Evolutionary conservation across 257 asterid genomes (phyloP).

Genomic region (Leptodermis oblonga): DNA sequence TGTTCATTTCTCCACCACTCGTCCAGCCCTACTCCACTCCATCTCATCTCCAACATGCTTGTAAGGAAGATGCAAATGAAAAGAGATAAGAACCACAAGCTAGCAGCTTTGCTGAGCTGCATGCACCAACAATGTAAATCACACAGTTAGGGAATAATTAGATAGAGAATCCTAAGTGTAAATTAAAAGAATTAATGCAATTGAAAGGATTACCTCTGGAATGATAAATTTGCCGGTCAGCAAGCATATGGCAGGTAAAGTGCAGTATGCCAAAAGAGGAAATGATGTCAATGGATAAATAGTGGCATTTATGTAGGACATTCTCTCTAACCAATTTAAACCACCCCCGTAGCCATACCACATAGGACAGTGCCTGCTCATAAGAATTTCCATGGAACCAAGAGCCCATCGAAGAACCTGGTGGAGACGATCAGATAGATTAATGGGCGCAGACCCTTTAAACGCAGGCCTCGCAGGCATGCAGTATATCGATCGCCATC

Average conservation of each 20-base stretch:
- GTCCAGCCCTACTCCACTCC: slow-evolving; percentile 34
- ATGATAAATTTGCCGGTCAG: slow-evolving; percentile 28
- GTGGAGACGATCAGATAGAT: slow-evolving; percentile 90
- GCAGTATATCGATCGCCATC: slow-evolving; percentile 95
- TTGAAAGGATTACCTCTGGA: slow-evolving; percentile 33
- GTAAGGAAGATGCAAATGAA: slow-evolving; percentile 34
- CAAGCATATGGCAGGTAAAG: slow-evolving; percentile 33
- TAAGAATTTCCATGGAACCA: slow-evolving; percentile 86
- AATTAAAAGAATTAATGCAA: too few species aligned
- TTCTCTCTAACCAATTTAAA: slow-evolving; percentile 28
- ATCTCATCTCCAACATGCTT: slow-evolving; percentile 33
- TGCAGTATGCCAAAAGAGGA: slow-evolving; percentile 27
- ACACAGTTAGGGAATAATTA: too few species aligned
- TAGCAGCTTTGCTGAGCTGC: slow-evolving; percentile 28
- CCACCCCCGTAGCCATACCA: slow-evolving; percentile 98
- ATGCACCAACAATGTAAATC: neutral
- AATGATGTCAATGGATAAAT: slow-evolving; percentile 31
- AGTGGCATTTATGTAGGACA: slow-evolving; percentile 28
- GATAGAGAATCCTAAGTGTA: too few species aligned
- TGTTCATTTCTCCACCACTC: slow-evolving; percentile 46
- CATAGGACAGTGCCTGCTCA: slow-evolving; percentile 88
- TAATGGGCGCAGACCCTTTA: slow-evolving; percentile 87
- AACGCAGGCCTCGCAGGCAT: slow-evolving; percentile 81
- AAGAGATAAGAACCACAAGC: slow-evolving; percentile 30
- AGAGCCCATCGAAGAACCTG: slow-evolving; percentile 98